Base-by-base conservation (phyloP, 371 early-diverging fungal genomes). In the Capillidium rhysosporum region DNA sequence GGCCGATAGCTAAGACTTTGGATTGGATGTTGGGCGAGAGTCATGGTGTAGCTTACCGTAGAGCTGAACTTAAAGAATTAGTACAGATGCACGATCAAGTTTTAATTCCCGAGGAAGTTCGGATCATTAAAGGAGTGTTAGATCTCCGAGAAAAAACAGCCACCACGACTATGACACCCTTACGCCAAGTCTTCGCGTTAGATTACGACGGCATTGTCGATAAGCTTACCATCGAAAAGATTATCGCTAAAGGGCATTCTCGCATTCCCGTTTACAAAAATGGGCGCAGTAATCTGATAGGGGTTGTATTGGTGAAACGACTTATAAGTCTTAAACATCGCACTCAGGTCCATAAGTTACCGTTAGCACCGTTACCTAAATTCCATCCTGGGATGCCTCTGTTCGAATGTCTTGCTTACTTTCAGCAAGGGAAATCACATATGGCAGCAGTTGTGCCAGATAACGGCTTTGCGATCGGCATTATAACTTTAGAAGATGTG, bases 401-500 rank as follows among this genome's bases (percentile, higher is more conserved):
- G 38, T 77, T 86, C 52, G 92, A 92, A 43, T 84, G 93, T 49
- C 69, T 96, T 38, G 90, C 92, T 59, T 79, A 84, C 49, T 96
- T 96, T 65, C 89, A 96, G 65, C 86, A 86, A 52, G 84, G 89
- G n/a, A 71, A 80, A 62, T 77, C n/a, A n/a, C n/a, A n/a, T n/a
- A n/a, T n/a, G n/a, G 78, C 83, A 0, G 63, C 82, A n/a, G 82
- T 85, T 10, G 76, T 80, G 0, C 69, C 76, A 49, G 66, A 72
- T 40, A 68, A 67, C 21, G 58, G 62, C 25, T 65, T 64, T 20
- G 69, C 80, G 2, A 62, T 94, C n/a, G 97, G 97, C 7, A 86
- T 94, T 8, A 83, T 96, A 44, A 96, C 97, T 0, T 66, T 94
- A 29, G 97, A 96, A 61, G 97, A 96, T 63, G 89, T 96, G 10